Evolutionary conservation across 1,139 yeast genomes (phyloP).

Genomic region (Zhuliangozyma parablackwelliae): DNA sequence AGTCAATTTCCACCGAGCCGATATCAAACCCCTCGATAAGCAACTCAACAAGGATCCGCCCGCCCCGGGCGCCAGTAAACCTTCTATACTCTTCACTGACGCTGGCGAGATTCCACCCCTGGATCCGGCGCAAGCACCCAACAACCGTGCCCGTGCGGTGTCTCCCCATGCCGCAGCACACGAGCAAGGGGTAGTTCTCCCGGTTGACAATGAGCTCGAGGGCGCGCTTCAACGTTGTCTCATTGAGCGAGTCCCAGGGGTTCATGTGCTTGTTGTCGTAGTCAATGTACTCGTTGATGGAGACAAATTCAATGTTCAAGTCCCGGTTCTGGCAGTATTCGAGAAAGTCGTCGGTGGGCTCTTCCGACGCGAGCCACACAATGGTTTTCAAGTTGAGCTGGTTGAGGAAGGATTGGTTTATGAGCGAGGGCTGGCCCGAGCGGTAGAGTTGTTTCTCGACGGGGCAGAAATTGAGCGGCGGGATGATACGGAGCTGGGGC

Average conservation of each 20-base stretch:
- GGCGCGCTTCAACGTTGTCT: conserved; percentile 73
- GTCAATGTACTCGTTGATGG: conserved; percentile 56
- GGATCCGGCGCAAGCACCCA: conserved; percentile 85
- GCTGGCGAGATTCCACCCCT: conserved; percentile 93
- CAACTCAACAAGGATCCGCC: conserved; percentile 84
- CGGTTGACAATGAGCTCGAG: conserved; percentile 67
- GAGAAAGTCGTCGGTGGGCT: conserved; percentile 82
- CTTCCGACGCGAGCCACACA: conserved; percentile 93
- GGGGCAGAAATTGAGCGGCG: conserved; percentile 93
- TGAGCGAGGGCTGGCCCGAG: conserved; percentile 95
- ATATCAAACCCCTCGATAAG: conserved; percentile 82
- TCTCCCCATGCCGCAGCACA: conserved; percentile 97
- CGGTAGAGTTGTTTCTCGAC: conserved; percentile 84
- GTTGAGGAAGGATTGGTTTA: conserved; percentile 79
- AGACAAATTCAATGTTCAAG: conserved; percentile 61
- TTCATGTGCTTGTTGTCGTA: conserved; percentile 27
- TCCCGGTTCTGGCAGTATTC: conserved; percentile 73
- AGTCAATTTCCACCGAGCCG: conserved; percentile 45
- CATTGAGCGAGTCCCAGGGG: conserved; percentile 97
- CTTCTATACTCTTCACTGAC: conserved; percentile 92
- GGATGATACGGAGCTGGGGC: conserved; percentile 69
- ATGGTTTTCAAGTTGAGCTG: conserved; percentile 74
- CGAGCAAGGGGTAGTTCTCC: conserved; percentile 76
- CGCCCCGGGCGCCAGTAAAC: conserved; percentile 90
- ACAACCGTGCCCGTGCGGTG: conserved; percentile 95